phyloP scores from a whole-genome alignment of 306 rosid genomes.

The Cyamopsis tetragonoloba region DNA sequence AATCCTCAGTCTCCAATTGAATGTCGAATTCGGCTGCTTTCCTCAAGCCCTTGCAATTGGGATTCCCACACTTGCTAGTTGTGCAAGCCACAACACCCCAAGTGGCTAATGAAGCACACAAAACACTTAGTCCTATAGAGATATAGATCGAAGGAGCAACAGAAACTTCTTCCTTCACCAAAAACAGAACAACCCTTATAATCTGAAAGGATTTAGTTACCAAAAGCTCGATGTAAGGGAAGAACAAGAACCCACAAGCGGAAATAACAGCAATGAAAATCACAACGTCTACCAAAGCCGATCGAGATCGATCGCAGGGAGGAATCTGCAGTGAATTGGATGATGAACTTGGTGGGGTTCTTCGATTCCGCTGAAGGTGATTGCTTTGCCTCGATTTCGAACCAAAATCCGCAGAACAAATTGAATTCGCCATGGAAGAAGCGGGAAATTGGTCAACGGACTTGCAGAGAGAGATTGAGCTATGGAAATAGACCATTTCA shows the following conservation, averaged over 20 bases:
- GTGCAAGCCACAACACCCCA: conserved; percentile 67
- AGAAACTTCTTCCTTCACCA: conserved; percentile 67
- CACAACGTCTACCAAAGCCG: conserved; percentile 66
- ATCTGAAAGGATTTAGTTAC: conserved; percentile 32
- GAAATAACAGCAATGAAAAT: conserved; percentile 60
- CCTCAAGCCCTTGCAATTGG: conserved; percentile 70
- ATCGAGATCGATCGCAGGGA: conserved; percentile 75
- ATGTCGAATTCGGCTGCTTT: conserved; percentile 90
- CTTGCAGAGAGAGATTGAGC: conserved; percentile 92
- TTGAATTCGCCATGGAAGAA: conserved; percentile 53
- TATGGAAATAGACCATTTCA: conserved; percentile 95
- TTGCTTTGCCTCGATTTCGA: conserved; percentile 48
- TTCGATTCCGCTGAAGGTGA: conserved; percentile 38
- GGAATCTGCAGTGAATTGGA: conserved; percentile 50
- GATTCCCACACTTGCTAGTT: conserved; percentile 73
- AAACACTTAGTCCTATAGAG: conserved; percentile 53
- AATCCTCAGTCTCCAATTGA: conserved; percentile 94
- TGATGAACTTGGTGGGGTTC: conserved; percentile 19
- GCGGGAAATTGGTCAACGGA: conserved; percentile 63
- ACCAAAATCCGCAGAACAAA: conserved; percentile 42
- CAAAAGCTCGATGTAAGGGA: conserved; percentile 57
- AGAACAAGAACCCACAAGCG: conserved; percentile 64
- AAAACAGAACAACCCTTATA: conserved; percentile 25
- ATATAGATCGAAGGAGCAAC: conserved; percentile 67
- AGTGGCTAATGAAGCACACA: conserved; percentile 62